Evolutionary conservation across 441 rosid species (phyloP).

Genomic region (Sinapis alba): DNA sequence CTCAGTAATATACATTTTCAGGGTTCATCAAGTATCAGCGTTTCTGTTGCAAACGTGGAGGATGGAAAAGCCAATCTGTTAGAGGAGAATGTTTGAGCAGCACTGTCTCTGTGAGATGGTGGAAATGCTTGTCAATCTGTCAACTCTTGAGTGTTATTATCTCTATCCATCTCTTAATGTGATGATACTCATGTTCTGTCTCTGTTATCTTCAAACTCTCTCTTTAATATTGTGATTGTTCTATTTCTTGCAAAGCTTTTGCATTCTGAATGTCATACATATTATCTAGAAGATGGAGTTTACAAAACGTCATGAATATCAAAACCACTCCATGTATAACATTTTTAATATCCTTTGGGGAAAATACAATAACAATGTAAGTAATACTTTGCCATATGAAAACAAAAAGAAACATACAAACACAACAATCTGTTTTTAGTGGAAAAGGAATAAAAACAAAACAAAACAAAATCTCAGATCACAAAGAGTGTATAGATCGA

Average conservation of each 20-base stretch:
- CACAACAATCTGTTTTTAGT: background rate
- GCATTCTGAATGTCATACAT: background rate
- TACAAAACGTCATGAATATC: background rate
- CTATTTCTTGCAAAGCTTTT: background rate
- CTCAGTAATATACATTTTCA: no score
- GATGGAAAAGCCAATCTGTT: no score
- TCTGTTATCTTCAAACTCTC: background rate
- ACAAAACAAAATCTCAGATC: slow-evolving; percentile 17
- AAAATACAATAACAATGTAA: background rate
- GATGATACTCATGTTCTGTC: background rate
- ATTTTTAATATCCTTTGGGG: background rate
- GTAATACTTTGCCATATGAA: background rate
- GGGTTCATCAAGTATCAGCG: no score
- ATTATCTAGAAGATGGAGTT: background rate
- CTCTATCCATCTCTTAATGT: no score
- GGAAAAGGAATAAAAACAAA: background rate
- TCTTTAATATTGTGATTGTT: background rate
- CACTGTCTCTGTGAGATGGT: no score
- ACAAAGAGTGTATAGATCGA: slow-evolving; percentile 7
- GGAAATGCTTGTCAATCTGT: no score
- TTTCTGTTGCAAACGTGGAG: no score
- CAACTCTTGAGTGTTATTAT: no score
- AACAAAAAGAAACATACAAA: background rate
- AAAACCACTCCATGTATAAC: background rate
- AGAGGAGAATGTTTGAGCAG: no score